Evolutionary conservation across 192 early-diverging fungal genomes (phyloP).

Genomic region (Coemansia sp.): DNA sequence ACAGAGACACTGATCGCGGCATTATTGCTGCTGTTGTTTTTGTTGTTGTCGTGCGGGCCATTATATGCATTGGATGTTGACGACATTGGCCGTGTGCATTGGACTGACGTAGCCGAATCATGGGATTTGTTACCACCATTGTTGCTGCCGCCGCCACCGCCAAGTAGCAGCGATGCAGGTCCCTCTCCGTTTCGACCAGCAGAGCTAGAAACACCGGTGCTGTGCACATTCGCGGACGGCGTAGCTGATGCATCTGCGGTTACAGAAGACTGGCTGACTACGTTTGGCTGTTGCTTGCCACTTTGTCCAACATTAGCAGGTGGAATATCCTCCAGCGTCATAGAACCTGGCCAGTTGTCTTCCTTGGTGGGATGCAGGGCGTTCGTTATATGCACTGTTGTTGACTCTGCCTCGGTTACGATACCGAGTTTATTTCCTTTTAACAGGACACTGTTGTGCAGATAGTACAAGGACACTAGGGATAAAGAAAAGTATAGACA

Average conservation of each 20-base stretch:
- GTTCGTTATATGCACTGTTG: neutral
- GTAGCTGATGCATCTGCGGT: neutral
- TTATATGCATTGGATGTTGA: neutral
- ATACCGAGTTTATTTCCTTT: neutral
- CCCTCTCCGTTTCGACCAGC: neutral
- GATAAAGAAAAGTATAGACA: neutral
- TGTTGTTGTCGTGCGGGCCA: neutral
- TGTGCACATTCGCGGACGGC: neutral
- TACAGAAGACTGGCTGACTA: neutral
- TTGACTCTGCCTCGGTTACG: neutral
- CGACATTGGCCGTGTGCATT: neutral
- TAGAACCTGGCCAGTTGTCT: slow-evolving; percentile 9
- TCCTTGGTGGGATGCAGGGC: neutral
- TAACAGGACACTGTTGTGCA: neutral
- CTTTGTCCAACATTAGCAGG: neutral
- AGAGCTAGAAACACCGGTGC: neutral
- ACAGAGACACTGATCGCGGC: neutral
- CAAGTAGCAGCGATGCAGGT: neutral
- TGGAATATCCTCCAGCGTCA: slow-evolving; percentile 13
- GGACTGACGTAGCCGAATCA: neutral
- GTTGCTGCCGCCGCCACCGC: neutral
- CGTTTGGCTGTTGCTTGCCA: neutral
- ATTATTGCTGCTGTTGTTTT: neutral
- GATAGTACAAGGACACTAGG: neutral
- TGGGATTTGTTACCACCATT: neutral